These are phyloP conservation scores for Pulveroboletus sp. DNA, from an alignment of 768 basidiomycete species.

Conservation along the genomic window DNA sequence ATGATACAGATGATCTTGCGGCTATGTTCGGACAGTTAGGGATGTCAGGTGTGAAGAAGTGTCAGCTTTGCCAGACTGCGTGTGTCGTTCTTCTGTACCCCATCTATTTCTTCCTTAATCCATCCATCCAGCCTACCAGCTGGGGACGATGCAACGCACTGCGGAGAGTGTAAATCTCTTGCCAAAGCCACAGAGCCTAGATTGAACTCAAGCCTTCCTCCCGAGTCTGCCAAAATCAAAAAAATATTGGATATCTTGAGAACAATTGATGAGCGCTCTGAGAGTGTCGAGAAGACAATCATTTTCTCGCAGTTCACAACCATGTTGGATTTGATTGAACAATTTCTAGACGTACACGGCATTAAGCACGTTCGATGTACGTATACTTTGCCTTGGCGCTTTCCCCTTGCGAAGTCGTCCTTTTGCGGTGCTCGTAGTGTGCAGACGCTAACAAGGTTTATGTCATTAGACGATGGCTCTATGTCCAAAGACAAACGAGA, in stretches of 20 bases:
- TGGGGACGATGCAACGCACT: constrained; percentile 39
- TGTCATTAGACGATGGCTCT: constrained; percentile 72
- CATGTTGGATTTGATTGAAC: constrained; percentile 82
- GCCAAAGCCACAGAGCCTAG: constrained; percentile 40
- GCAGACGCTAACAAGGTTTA: constrained; percentile 3
- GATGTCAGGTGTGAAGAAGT: constrained; percentile 56
- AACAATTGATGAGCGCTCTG: constrained; percentile 54
- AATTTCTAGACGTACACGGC: constrained; percentile 65
- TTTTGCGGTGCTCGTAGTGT: neutral
- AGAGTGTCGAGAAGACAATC: constrained; percentile 82
- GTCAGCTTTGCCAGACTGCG: constrained; percentile 72
- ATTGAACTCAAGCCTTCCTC: constrained; percentile 40
- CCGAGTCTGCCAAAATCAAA: constrained; percentile 81
- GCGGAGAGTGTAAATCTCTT: constrained; percentile 54
- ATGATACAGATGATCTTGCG: constrained; percentile 70
- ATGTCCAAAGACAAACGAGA: constrained; percentile 79
- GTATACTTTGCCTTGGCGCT: constrained; percentile 28
- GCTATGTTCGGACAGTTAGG: constrained; percentile 67
- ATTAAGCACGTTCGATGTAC: constrained; percentile 82
- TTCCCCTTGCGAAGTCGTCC: neutral
- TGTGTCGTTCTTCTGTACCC: constrained; percentile 34
- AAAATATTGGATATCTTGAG: constrained; percentile 72
- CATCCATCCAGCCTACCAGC: constrained; percentile 11
- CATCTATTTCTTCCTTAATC: constrained; percentile 1
- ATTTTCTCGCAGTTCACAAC: constrained; percentile 92